Evolutionary conservation across 345 rosid species (phyloP).

Genomic region (Isatis tinctoria): DNA sequence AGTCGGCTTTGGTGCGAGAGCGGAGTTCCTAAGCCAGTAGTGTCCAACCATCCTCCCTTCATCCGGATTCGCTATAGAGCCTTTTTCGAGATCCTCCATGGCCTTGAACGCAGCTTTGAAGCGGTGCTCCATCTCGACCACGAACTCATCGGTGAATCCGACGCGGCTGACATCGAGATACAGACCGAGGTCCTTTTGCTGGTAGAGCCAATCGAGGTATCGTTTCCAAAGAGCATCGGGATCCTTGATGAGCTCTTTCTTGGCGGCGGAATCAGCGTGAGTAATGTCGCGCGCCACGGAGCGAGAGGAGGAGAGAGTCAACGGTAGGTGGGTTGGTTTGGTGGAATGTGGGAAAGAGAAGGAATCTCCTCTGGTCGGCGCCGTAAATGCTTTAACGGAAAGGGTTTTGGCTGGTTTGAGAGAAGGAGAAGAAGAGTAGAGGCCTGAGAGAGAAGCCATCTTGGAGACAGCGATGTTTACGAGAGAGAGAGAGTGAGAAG

Average conservation of each 20-base stretch:
- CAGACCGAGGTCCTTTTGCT: conserved; percentile 84
- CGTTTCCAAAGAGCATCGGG: conserved; percentile 66
- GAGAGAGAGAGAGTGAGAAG: conserved; percentile 22
- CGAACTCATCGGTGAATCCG: conserved; percentile 79
- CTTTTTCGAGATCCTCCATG: conserved; percentile 86
- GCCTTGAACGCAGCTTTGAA: conserved; percentile 65
- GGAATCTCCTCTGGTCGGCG: conserved; percentile 30
- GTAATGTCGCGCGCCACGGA: conserved; percentile 60
- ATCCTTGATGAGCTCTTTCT: conserved; percentile 59
- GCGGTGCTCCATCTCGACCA: conserved; percentile 72
- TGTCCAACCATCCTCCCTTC: conserved; percentile 99
- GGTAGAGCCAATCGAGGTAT: conserved; percentile 91
- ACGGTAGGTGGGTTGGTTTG: conserved; percentile 23
- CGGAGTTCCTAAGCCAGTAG: conserved; percentile 82
- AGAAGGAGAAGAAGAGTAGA: conserved; percentile 47
- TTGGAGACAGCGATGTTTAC: conserved; percentile 29
- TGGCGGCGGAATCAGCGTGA: conserved; percentile 27
- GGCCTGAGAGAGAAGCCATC: conserved; percentile 48
- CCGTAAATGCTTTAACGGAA: conserved; percentile 22
- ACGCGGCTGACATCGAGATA: conserved; percentile 86
- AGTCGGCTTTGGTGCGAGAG: conserved; percentile 58
- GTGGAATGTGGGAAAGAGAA: conserved; percentile 40
- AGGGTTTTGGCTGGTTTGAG: conserved; percentile 26
- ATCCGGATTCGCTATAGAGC: conserved; percentile 93
- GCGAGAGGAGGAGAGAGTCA: conserved; percentile 25